Evolutionary conservation across 1,284 basidiomycete species (phyloP), one percentile per base, ranked within the genome.

Genomic region (Rhodotorula sp.): DNA sequence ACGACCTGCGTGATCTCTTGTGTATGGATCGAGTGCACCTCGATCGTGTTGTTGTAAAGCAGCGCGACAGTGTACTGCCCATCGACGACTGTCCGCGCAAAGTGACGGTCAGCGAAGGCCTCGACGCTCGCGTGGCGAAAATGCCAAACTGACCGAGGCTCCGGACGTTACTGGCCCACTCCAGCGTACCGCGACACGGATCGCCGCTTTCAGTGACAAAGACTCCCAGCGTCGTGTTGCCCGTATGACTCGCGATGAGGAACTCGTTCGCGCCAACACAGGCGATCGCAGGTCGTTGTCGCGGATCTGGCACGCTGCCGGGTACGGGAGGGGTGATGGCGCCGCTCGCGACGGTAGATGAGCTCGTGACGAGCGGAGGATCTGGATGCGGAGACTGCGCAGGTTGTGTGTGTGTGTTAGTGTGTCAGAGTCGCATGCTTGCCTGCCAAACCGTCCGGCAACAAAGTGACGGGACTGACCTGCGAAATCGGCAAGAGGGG

Each of bases 131-230:
- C 39, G 39, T 14, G 39, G 12, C 39, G 39, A 10, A 43, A 43
- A 43, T 43, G 39, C 8, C 39, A 43, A 8, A 69, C 90, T 79
- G 77, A 93, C 92, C 88, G 52, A 94, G 83, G 18, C 89, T 87
- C 54, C 88, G 83, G 0, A 93, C 91, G 82, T 94, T 88, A 59
- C 84, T 86, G 1, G 87, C 84, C 91, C 92, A 96, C 79, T 93
- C 87, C 48, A 96, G 83, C 3, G 93, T 94, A 2, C 92, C 92
- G 58, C 93, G 86, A 15, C 92, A 90, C 18, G 93, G 92, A 80
- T 95, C 92, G 1, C 92, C 93, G 18, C 88, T 86, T 0, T 88
- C 87, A 39, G 87, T 92, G 73, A 96, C 85, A 79, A 97, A 96
- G 2, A 96, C 83, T 0, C 93, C 93, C 67, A 96, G 84, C 0